A percentile compares a stretch with the other conserved stretches of the same genome.
These are phyloP conservation scores for Bryopsis sp. DNA, from an alignment of 139 green algal genomes.

Conservation along the genomic window DNA sequence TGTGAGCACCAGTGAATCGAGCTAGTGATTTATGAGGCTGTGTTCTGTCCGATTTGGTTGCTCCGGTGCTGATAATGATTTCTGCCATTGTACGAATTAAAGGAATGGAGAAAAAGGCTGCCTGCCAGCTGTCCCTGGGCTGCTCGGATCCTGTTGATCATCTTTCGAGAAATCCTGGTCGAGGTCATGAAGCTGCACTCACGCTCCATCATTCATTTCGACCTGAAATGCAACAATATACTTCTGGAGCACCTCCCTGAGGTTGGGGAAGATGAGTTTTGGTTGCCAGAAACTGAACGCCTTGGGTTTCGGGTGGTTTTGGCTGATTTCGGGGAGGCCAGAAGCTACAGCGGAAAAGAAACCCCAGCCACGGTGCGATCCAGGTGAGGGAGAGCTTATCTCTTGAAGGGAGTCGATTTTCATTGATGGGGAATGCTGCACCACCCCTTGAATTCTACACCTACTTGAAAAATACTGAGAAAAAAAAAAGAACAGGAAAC, in stretches of 20 bases:
- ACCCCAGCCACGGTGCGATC: background rate
- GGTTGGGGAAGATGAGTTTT: conserved; percentile 34
- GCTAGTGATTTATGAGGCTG: too few species aligned
- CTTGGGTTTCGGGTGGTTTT: conserved; percentile 39
- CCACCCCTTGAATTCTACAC: too few species aligned
- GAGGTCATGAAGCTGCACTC: conserved; percentile 31
- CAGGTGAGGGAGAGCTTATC: conserved; percentile 4
- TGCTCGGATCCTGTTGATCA: background rate
- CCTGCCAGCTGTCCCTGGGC: conserved; percentile 6
- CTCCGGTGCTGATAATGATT: too few species aligned
- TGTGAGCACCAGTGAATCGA: background rate
- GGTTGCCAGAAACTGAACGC: conserved; percentile 20
- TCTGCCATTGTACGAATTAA: too few species aligned
- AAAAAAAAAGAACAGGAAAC: conserved; percentile 33
- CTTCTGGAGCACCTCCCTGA: conserved; percentile 41
- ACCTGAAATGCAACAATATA: conserved; percentile 77
- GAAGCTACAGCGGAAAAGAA: conserved; percentile 12
- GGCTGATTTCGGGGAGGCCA: conserved; percentile 56
- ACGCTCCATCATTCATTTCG: conserved; percentile 61
- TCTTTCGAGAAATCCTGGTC: conserved; percentile 34
- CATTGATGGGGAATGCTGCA: too few species aligned
- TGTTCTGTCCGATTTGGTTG: too few species aligned
- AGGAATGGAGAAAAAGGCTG: background rate
- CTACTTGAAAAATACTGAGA: too few species aligned
- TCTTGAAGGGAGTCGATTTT: too few species aligned